Base-by-base conservation (phyloP, 164 flowering plant genomes). In the Sextonia rubra region DNA sequence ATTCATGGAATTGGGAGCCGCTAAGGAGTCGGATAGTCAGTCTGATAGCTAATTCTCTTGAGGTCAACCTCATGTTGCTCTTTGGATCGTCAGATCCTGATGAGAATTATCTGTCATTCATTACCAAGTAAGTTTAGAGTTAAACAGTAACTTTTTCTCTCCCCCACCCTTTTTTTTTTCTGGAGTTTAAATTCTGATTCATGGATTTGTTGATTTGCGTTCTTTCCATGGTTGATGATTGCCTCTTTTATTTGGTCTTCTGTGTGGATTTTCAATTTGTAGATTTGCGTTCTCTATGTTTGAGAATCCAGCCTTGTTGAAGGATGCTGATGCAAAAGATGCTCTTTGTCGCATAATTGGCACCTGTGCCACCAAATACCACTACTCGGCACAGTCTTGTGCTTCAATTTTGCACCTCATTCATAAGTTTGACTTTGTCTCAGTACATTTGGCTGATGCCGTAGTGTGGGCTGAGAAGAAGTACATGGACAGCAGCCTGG, bases 11-110 rank as follows among this genome's bases (percentile, higher is more conserved):
- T 71, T 96, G 97, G 98, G 98, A 96, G 27, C 47, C 78, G 1
- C 99, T 91, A 71, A 84, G 99, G 78, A 85, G 87, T 20, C 80
- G 95, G 63, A 86, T 93, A 64, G 78, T 93, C 61, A 86, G 76
- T 69, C 56, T 91, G 78, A 83, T 93, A 71, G 95, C 99, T 30
- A 96, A 87, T 73, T 93, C 99, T 14, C 76, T 96, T 17, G 99
- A 96, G 79, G 82, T 90, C 80, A 91, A 96, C 81, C 93, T 96
- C 7, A 64, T 77, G 1, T 80, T 90, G 87, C 91, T 96, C 52
- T 96, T 91, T 86, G 98, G 98, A 23, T 88, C 97, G 23, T 76
- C 94, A 3, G 90, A 89, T 74, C 93, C 83, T 0, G 98, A 93
- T 80, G 97, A 91, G 77, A 90, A 87, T 79, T 96, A 86, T 76